phyloP scores from a whole-genome alignment of 2,329 filamentous ascomycete genomes.

The Paracoccidioides brasiliensis region DNA sequence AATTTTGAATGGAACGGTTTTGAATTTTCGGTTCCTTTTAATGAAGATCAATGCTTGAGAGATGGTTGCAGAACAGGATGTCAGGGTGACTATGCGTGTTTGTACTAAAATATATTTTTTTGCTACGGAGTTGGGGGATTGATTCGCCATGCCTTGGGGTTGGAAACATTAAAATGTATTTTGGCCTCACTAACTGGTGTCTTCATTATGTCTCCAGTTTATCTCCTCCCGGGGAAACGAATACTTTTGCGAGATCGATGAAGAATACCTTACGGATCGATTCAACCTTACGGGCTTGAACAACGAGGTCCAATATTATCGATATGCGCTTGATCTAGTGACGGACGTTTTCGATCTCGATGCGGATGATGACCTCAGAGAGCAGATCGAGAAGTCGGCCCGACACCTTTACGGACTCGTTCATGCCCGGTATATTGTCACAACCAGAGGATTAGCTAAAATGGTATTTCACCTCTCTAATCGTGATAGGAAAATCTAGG shows the following conservation, averaged over 20 bases:
- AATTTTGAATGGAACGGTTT: no score
- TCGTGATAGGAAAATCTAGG: not conserved
- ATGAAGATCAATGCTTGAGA: no score
- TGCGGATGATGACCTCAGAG: constrained; percentile 95
- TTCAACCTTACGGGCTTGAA: constrained; percentile 97
- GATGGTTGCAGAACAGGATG: no score
- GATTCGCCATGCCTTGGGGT: not conserved
- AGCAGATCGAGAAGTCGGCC: constrained; percentile 95
- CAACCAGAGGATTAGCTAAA: constrained; percentile 81
- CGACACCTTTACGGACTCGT: constrained; percentile 91
- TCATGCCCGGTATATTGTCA: constrained; percentile 92
- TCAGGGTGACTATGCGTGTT: no score
- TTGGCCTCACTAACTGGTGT: constrained; percentile 1
- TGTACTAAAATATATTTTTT: no score
- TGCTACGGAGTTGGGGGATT: not conserved
- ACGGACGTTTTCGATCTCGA: constrained; percentile 98
- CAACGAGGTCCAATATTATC: constrained; percentile 96
- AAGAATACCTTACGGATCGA: constrained; percentile 93
- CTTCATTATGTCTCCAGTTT: constrained; percentile 49
- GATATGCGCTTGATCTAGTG: constrained; percentile 93
- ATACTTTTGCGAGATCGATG: constrained; percentile 99
- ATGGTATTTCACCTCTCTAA: constrained; percentile 52
- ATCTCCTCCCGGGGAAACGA: constrained; percentile 96
- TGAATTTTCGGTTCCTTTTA: no score
- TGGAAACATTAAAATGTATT: not conserved